Percentiles rank a stretch among this genome's conserved stretches.
Evolutionary conservation across 805 yeast genomes (phyloP).

Genomic region (Wickerhamomyces alni): DNA sequence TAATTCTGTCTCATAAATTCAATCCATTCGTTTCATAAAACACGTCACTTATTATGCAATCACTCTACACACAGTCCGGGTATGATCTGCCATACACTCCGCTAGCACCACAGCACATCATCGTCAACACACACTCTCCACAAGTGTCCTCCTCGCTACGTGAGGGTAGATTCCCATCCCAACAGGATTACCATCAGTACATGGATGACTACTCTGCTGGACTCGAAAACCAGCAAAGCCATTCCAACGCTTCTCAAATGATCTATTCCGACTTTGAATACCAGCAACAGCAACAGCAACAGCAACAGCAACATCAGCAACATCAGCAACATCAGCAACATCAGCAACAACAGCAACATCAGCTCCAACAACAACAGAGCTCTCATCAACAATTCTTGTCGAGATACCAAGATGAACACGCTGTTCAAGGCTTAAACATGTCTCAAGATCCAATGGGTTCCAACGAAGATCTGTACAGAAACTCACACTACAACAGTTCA

Average conservation of each 20-base stretch:
- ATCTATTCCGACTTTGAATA: constrained; percentile 8
- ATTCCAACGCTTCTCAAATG: neutral
- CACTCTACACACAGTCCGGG: constrained; percentile 14
- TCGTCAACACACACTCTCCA: constrained; percentile 17
- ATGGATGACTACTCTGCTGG: constrained; percentile 8
- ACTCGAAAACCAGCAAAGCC: neutral
- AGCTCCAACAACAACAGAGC: neutral
- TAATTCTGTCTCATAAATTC: neutral
- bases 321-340: neutral
- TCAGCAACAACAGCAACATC: neutral
- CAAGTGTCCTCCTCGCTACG: neutral
- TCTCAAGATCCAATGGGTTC: neutral
- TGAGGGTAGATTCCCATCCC: constrained; percentile 9
- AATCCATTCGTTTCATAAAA: neutral
- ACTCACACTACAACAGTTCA: neutral
- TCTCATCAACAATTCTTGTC: neutral
- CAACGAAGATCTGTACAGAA: constrained; percentile 5
- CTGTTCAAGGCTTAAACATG: neutral
- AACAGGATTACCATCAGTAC: constrained; percentile 11
- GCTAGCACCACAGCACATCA: constrained; percentile 20
- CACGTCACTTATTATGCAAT: constrained; percentile 13
- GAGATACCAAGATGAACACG: neutral
- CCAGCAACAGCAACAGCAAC: constrained; percentile 1
- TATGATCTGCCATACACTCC: constrained; percentile 20
- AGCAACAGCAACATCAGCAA: neutral